Base-by-base conservation (phyloP, 2,329 filamentous ascomycete genomes). In the Colletotrichum filicis region DNA sequence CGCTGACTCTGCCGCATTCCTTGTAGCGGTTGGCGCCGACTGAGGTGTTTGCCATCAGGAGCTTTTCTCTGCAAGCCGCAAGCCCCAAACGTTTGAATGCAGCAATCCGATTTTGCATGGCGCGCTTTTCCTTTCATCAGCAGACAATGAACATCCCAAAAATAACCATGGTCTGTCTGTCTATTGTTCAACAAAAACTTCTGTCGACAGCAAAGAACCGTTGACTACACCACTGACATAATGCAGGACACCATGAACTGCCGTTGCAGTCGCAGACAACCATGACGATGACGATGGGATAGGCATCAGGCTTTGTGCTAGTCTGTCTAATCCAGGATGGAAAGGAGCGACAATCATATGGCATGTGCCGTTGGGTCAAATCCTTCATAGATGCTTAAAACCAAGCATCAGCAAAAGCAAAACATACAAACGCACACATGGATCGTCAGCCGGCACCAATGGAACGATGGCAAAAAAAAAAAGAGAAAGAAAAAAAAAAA, bases 161-260 rank as follows among this genome's bases (percentile, higher is more conserved):
- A 72, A 69, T 60, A 68, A 53, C 58, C 42, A 53, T 46, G 28
- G 7, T 68, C 30, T 16, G 11, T 72, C 30, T n/a, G 35, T 57
- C 35, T 59, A 62, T 49, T 26, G 32, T 42, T 42, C 56, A 16
- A 5, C 14, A 35, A 11, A 28, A 12, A 4, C 3, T 5, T 37
- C 3, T 24, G 1, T 42, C 28, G n/a, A 22, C 12, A 16, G 14
- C 32, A 35, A 35, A 35, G 35, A 59, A 26, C 24, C 52, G 26
- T 26, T 52, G 35, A 1, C 24, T 35, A 19, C 22, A 22, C 28
- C 22, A 42, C 37, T 42, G 16, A 42, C 14, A 19, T 16, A 42
- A 42, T 35, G 52, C 59, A 28, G 57, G 30, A 60, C 57, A 58
- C n/a, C 57, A 62, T 46, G 22, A 30, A 46, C 35, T 37, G 66